Base-by-base conservation (phyloP, 306 rosid species). In the Rubus parviflorus region DNA sequence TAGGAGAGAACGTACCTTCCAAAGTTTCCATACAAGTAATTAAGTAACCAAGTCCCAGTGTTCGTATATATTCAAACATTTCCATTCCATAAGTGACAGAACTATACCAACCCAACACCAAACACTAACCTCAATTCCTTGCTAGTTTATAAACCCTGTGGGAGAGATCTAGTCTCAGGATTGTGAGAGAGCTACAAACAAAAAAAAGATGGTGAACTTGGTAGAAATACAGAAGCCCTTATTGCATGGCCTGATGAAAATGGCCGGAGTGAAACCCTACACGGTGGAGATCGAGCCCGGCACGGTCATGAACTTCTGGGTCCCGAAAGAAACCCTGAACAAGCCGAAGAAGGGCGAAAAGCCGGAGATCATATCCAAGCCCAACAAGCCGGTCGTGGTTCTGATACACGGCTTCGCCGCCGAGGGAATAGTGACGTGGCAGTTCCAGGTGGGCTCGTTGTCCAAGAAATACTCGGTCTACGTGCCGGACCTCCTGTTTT, bases 381-480 rank as follows among this genome's bases (percentile, higher is more conserved):
- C 95, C 8, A 86, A 16, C n/a, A 92, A 90, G 68, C 93, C 98
- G 11, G 85, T 83, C 41, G 92, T 92, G 61, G 91, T 95, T 3
- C 77, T 95, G 4, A 63, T 92, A 1, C 98, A 92, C 65, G 98
- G 98, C 4, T 95, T 94, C 67, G 95, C 97, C 0, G 80, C 83
- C 0, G 98, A 94, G 51, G 98, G 98, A 1, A 87, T 94, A 0
- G 93, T 94, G 77, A 93, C 86, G 6, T 93, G 98, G 98, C 91
- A 86, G 43, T 85, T 85, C 53, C 98, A 93, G 74, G 79, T 93
- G 0, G 86, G 74, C 3, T 71, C 92, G 1, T 57, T 93, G 11
- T 53, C 90, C 0, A 91, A 88, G 75, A 72, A 76, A 0, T 89
- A 91, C 82, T 84, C 90, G 0, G 98, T 93, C 4, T 91, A 91